Conservation (phyloP, 495 filamentous ascomycete genomes). For the Lasiosphaeria miniovina region DNA sequence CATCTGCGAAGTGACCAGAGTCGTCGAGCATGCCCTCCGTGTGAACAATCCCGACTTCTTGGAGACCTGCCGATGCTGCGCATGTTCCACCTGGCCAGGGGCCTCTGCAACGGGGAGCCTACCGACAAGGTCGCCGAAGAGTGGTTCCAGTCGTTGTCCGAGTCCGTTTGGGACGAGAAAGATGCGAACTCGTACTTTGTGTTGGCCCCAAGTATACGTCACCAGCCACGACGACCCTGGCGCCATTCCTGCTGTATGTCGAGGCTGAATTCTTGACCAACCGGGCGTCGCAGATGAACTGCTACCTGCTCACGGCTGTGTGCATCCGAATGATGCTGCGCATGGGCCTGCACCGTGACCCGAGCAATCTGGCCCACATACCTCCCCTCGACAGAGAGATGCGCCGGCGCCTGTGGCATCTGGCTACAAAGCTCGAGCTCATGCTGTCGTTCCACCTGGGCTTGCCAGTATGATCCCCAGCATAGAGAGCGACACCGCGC, state of each 20-base stretch:
- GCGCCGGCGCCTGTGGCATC: constrained; percentile 53
- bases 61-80: too few species aligned
- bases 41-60: too few species aligned
- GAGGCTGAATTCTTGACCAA: constrained; percentile 45
- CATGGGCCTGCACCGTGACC: constrained; percentile 58
- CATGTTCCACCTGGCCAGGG: too few species aligned
- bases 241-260: constrained; percentile 48
- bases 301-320: constrained; percentile 47
- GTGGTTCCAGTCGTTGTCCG: too few species aligned
- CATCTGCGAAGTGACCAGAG: too few species aligned
- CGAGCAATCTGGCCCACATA: constrained; percentile 45
- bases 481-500: constrained; percentile 46
- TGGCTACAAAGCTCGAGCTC: constrained; percentile 49
- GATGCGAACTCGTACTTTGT: too few species aligned
- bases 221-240: constrained; percentile 43
- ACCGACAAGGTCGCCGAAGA: too few species aligned
- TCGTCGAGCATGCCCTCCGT: too few species aligned
- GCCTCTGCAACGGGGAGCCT: too few species aligned
- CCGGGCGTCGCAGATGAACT: constrained; percentile 42
- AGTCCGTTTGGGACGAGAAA: too few species aligned
- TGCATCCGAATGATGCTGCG: constrained; percentile 51
- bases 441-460: constrained; percentile 52
- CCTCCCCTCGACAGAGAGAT: constrained; percentile 55
- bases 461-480: constrained; percentile 46
- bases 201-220: constrained; percentile 51